Base-by-base conservation (phyloP, 257 asterid species). In the Lycium ferocissimum region DNA sequence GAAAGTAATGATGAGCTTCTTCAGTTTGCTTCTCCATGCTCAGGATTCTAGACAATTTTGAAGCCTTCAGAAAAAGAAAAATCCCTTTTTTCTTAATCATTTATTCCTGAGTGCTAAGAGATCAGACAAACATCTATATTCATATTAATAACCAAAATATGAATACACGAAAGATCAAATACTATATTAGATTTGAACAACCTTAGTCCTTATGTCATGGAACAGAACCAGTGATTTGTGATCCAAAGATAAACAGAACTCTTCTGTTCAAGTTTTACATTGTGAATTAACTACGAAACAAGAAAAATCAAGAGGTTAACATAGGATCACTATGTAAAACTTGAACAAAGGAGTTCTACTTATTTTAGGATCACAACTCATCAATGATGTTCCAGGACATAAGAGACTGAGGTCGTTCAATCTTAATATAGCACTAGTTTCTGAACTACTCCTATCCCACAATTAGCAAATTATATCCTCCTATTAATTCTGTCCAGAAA, bases 1-100 rank as follows among this genome's bases (percentile, higher is more conserved):
- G 58, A 83, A 20, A 63, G 47, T 22, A 72, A 83, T 63, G 65
- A 56, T 17, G 85, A 83, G 13, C 79, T 83, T 51, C 54, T 83
- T 51, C 62, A 18, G 12, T 83, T 63, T 83, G 85, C 85, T 45
- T 49, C 80, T 33, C 59, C 26, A 49, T 57, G 38, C 80, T 26
- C 4, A 66, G n/a, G 71, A 63, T 17, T 63, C 38, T 26, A 26
- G 9, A 26, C 40, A 1, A 63, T 63, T 63, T 63, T 26, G 17
- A 9, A 22, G 5, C 15, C 15, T 53, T 53, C 58, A 53, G 33
- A 26, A 26, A 26, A 26, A 26, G 33, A 26, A 26, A 26, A 26
- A 26, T 26, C 33, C 33, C 33, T 26, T 1, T 26, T 26, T 26
- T 26, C 33, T 26, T 26, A 26, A 26, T 26, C 33, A 26, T 26